Base-by-base conservation (phyloP, 2,329 filamentous ascomycete genomes). In the Akanthomyces muscarius region DNA sequence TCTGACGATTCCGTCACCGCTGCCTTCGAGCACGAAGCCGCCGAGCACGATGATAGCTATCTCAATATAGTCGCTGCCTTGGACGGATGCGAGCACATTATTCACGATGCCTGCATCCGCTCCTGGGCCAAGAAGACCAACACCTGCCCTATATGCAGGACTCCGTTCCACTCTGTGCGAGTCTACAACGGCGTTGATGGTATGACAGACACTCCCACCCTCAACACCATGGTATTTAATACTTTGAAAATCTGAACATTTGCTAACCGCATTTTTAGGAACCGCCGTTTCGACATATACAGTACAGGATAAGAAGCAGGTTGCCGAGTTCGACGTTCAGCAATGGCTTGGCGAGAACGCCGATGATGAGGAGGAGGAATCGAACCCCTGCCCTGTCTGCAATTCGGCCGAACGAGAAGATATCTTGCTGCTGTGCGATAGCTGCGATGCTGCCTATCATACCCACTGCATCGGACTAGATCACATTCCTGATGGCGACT, bases 121-220 rank as follows among this genome's bases (percentile, higher is more conserved):
- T 91, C 92, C 69, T 99, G 95, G 95, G 92, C 94, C 52, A 91
- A 96, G 77, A 90, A 96, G 75, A 94, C 95, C 67, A 99, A 98
- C 77, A 97, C 93, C 74, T 99, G 95, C 76, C 95, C 95, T 52
- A 97, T 99, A 75, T 99, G 95, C 78, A 90, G 95, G 69, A 90
- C 91, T 70, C 87, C 85, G 66, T 98, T 99, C 80, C 94, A 98
- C 76, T 80, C 89, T 70, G 93, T 99, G 68, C 87, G 95, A 73
- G 87, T 99, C 65, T 89, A 89, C 75, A 86, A 90, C 72, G 86
- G 83, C 68, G 78, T 92, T 71, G 90, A 91, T 81, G 91, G 92
- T 95, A 84, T 78, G 86, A 66, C 62, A 57, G 63, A 36, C 62
- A 50, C 61, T 59, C 51, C 64, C 66, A 51, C 64, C 63, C 55